Conservation (phyloP, 2,329 filamentous ascomycete genomes). For the Pseudogymnoascus sp. region DNA sequence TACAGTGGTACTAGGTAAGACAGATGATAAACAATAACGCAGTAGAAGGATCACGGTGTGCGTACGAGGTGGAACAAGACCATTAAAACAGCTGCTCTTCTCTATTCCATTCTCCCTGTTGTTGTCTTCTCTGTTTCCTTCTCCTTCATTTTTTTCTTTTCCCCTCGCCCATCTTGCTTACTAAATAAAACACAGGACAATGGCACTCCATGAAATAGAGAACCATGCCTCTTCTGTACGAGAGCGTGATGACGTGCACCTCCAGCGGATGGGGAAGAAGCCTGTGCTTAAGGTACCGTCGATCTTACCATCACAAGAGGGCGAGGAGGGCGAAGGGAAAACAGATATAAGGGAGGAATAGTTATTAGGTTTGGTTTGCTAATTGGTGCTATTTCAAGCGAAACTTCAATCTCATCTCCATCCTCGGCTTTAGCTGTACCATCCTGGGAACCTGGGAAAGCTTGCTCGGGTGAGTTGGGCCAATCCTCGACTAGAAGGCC, state of each 20-base stretch:
- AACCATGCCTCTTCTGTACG: not conserved
- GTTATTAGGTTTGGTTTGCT: not conserved
- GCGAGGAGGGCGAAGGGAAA: not conserved
- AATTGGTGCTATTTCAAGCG: slow-evolving; percentile 26
- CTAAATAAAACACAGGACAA: not conserved
- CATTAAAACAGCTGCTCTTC: not conserved
- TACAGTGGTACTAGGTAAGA: not conserved
- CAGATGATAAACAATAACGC: not conserved
- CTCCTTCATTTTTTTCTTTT: not conserved
- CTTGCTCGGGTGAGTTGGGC: slow-evolving; percentile 31
- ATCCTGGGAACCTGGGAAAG: slow-evolving; percentile 38
- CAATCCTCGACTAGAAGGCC: not conserved
- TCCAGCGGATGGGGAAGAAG: not conserved
- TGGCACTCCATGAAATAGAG: not conserved
- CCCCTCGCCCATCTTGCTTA: not conserved
- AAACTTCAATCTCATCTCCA: slow-evolving; percentile 38
- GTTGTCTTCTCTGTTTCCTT: not conserved
- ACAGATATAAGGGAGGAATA: not conserved
- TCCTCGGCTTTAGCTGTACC: slow-evolving; percentile 38
- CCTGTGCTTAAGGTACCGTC: not conserved
- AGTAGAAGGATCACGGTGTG: not conserved
- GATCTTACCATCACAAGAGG: not conserved
- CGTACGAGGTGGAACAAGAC: not conserved
- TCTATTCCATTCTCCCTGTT: too few species aligned
- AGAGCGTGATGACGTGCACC: not conserved